Evolutionary conservation across 1,284 basidiomycete species (phyloP).

Genomic region (Boletus mariae): DNA sequence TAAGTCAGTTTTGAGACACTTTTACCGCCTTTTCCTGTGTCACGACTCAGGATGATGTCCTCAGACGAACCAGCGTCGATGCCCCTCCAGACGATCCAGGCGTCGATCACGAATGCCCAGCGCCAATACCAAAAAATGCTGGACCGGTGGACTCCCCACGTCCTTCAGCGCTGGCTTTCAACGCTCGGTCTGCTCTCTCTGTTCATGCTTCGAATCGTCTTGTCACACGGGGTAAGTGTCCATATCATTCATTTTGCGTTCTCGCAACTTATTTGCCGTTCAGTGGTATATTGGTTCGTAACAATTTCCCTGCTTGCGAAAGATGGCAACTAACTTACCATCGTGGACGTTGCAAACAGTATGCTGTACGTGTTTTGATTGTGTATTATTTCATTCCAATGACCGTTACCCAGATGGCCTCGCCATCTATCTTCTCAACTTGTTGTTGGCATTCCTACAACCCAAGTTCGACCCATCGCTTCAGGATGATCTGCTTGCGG

Average conservation of each 20-base stretch:
- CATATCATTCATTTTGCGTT: not conserved
- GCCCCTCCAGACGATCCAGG: constrained; percentile 29
- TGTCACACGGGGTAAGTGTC: constrained; percentile 82
- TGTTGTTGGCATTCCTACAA: constrained; percentile 85
- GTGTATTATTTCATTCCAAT: not conserved
- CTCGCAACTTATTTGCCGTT: constrained; percentile 19
- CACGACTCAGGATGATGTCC: constrained; percentile 30
- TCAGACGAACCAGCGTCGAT: constrained; percentile 30
- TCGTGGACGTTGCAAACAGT: constrained; percentile 38
- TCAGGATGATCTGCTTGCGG: constrained; percentile 88
- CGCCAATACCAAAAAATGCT: constrained; percentile 81
- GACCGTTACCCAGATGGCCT: constrained; percentile 59
- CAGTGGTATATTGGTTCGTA: constrained; percentile 89
- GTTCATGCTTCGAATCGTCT: constrained; percentile 85
- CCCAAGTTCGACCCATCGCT: constrained; percentile 96
- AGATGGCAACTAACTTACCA: constrained; percentile 4
- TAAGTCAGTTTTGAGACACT: too few relatives aligned
- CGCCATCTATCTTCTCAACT: constrained; percentile 90
- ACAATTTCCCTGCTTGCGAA: constrained; percentile 1
- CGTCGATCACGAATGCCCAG: constrained; percentile 37
- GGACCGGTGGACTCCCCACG: constrained; percentile 90
- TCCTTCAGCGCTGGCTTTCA: constrained; percentile 84
- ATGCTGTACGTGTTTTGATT: constrained; percentile 53
- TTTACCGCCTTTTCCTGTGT: not conserved
- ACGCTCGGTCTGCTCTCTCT: constrained; percentile 71